These are phyloP conservation scores for Yarrowia divulgata DNA, from an alignment of 805 yeast genomes.

Conservation along the genomic window DNA sequence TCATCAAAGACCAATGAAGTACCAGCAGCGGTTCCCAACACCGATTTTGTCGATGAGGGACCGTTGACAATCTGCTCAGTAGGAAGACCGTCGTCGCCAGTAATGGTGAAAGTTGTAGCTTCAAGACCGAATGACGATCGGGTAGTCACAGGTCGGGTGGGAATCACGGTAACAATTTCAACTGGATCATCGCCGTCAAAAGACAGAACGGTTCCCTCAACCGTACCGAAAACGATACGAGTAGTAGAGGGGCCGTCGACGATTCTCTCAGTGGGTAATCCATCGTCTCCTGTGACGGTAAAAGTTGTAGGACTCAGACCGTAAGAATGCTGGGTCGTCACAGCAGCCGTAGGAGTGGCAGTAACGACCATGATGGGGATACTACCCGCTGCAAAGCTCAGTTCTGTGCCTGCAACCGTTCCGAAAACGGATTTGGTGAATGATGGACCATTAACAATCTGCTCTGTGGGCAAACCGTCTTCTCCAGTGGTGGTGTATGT, in stretches of 20 bases:
- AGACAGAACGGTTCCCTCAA: not conserved
- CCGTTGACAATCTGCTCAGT: not conserved
- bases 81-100: not conserved
- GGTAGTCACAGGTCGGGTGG: not conserved
- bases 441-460: not conserved
- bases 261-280: not conserved
- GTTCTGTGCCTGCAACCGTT: not conserved
- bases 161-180: not conserved
- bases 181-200: not conserved
- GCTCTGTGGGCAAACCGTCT: not conserved
- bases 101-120: not conserved
- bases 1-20: not conserved
- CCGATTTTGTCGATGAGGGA: not conserved
- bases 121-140: not conserved
- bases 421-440: not conserved
- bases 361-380: not conserved
- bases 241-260: not conserved
- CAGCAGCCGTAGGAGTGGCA: not conserved
- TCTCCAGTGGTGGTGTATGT: no score
- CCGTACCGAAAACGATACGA: constrained; percentile 1
- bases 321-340: not conserved
- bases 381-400: not conserved
- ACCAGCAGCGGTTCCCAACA: not conserved
- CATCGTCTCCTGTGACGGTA: not conserved
- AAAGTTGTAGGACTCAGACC: not conserved